These are phyloP conservation scores for Crithidia sp. DNA, from an alignment of 208 protist species.

Conservation along the genomic window DNA sequence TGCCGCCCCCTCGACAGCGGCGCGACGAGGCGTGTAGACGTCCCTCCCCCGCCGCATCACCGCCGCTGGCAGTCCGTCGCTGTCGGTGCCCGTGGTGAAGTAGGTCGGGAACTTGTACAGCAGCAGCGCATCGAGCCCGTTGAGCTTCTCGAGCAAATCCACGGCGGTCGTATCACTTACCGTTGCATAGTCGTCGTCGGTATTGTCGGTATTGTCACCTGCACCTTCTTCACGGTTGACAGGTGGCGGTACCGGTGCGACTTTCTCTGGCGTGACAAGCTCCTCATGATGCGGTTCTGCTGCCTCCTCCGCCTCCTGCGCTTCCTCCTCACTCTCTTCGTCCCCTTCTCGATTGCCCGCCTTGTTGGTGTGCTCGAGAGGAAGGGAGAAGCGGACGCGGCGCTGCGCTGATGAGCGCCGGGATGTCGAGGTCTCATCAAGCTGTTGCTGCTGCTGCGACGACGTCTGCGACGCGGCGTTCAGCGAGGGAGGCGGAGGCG, in stretches of 20 bases:
- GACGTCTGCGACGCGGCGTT: background rate
- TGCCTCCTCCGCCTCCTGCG: background rate
- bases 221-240: background rate
- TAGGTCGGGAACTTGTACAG: conserved; percentile 39
- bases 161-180: conserved; percentile 9
- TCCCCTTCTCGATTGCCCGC: background rate
- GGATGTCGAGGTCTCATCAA: too few species aligned
- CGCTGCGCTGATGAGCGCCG: background rate
- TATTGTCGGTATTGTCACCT: background rate
- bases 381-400: conserved; percentile 26
- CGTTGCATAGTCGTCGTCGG: background rate
- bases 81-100: conserved; percentile 34
- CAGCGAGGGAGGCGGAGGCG: background rate
- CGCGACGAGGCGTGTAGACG: conserved; percentile 7
- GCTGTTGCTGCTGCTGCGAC: conserved; percentile 2
- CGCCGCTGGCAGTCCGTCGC: conserved; percentile 27
- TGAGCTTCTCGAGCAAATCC: conserved; percentile 41
- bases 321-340: background rate
- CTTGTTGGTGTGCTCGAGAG: background rate
- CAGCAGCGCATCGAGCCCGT: conserved; percentile 44
- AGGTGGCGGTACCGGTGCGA: too few species aligned
- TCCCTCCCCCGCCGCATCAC: conserved; percentile 19
- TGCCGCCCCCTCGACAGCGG: background rate
- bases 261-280: background rate
- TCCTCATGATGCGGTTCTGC: background rate